Evolutionary conservation across 495 filamentous ascomycete species (phyloP), one percentile per base, ranked within the genome.

Genomic region (Hyaloscypha variabilis): DNA sequence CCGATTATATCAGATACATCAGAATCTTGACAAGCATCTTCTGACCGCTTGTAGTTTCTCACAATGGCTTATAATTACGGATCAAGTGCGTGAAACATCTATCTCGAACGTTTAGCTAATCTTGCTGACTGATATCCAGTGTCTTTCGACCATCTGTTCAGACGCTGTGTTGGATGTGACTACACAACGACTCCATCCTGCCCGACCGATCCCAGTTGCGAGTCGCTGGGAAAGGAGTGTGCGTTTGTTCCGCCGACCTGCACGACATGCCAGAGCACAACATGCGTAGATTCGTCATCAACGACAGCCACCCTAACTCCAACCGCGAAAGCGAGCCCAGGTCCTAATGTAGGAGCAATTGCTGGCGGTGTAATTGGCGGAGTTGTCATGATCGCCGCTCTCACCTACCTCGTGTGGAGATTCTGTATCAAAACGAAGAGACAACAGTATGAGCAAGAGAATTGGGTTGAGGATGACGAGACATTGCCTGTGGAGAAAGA

Each of bases 311-410:
- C 80, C 26, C 61, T 69, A 30, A 68, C 29, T 67, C 72, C 42
- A 59, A 66, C 63, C 17, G 30, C 69, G 51, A 39, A 53, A 58
- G 61, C 69, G 25, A 75, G 69, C 51, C 71, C 77, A 14, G 82
- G 86, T 3, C 84, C 88, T 23, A 90, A 92, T 64, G 82, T 88
- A 1, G 91, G 91, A 42, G 90, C 92, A 30, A 95, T 97, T 67
- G 90, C 90, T 21, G 92, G 91, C 71, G 91, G 93, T 63, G 91
- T 96, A 29, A 76, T 97, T 36, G 92, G 91, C 63, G 93, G 90
- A 69, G 69, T 97, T 2, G 83, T 81, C 19, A 82, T 83, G 14
- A 79, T 97, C 31, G 90, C 81, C 24, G 72, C 91, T 26, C 70
- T 93, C 36, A 90, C 88, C 6, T 96, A 90, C 68, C 73, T 97